These are phyloP conservation scores for Cairneyella variabilis DNA, from an alignment of 495 filamentous ascomycete genomes.

Conservation along the genomic window DNA sequence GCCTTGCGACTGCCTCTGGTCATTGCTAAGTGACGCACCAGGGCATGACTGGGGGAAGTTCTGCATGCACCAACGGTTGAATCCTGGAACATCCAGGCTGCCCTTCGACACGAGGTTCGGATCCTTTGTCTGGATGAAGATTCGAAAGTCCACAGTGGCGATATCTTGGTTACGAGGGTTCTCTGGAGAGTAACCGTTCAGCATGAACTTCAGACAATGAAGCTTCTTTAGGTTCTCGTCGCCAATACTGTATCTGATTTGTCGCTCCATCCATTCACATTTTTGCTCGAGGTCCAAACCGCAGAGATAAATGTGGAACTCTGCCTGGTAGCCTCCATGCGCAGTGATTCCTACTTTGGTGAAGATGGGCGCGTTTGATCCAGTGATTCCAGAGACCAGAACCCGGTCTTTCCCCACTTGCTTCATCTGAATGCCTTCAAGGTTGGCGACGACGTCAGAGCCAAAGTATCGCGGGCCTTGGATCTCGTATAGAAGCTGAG, in stretches of 20 bases:
- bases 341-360: conserved; percentile 9
- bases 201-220: conserved; percentile 27
- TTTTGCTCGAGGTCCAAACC: conserved; percentile 1
- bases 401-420: conserved; percentile 31
- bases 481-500: conserved; percentile 56
- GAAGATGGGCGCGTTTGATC: conserved; percentile 30
- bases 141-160: conserved; percentile 34
- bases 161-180: conserved; percentile 30
- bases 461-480: conserved; percentile 56
- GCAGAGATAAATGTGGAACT: conserved; percentile 20
- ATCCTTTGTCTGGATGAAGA: conserved; percentile 28
- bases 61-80: conserved; percentile 28
- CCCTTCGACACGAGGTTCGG: neutral
- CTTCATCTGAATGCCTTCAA: conserved; percentile 30
- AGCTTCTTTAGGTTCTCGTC: conserved; percentile 11
- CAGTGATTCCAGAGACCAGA: conserved; percentile 29
- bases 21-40: conserved; percentile 26
- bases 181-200: conserved; percentile 27
- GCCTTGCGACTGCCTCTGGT: conserved; percentile 27
- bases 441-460: conserved; percentile 44
- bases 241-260: conserved; percentile 27
- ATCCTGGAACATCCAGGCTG: conserved; percentile 23
- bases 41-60: conserved; percentile 27
- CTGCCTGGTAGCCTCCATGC: conserved; percentile 8
- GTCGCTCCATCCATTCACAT: conserved; percentile 29